phyloP scores from a whole-genome alignment of 441 rosid genomes.

The Breynia disticha region DNA sequence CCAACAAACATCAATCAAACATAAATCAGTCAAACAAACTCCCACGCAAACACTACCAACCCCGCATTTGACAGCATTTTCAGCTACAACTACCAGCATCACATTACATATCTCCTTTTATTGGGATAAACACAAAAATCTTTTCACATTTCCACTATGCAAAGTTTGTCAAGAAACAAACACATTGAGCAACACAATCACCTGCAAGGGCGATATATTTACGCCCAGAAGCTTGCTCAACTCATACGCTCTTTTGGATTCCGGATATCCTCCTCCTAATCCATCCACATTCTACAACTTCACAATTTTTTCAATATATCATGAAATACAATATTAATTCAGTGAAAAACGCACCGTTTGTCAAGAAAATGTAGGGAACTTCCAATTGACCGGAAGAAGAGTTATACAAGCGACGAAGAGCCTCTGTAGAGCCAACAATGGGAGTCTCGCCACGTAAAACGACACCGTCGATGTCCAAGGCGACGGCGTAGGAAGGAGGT shows the following conservation, averaged over 20 bases:
- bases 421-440: slow-evolving; percentile 46
- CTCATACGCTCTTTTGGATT: slow-evolving; percentile 71
- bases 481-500: slow-evolving; percentile 50
- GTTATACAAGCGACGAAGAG: slow-evolving; percentile 40
- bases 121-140: background rate
- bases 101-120: background rate
- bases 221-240: slow-evolving; percentile 48
- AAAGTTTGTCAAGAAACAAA: too few relatives aligned
- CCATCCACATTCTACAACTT: background rate
- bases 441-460: slow-evolving; percentile 48
- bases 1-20: slow-evolving; percentile 1
- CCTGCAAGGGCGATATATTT: slow-evolving; percentile 55
- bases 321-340: too few relatives aligned
- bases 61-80: too few relatives aligned
- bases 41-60: too few relatives aligned
- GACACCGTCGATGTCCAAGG: slow-evolving; percentile 68
- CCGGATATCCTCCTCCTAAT: slow-evolving; percentile 75
- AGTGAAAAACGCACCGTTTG: slow-evolving; percentile 48
- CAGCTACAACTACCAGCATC: too few relatives aligned
- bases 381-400: slow-evolving; percentile 32
- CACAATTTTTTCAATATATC: too few relatives aligned
- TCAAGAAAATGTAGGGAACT: slow-evolving; percentile 65
- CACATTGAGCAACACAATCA: slow-evolving; percentile 8
- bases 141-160: too few relatives aligned
- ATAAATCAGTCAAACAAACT: background rate